Percentiles rank a stretch among this genome's conserved stretches.
Conservation (phyloP, 1,139 yeast species). For the Lodderomyces margitis region DNA sequence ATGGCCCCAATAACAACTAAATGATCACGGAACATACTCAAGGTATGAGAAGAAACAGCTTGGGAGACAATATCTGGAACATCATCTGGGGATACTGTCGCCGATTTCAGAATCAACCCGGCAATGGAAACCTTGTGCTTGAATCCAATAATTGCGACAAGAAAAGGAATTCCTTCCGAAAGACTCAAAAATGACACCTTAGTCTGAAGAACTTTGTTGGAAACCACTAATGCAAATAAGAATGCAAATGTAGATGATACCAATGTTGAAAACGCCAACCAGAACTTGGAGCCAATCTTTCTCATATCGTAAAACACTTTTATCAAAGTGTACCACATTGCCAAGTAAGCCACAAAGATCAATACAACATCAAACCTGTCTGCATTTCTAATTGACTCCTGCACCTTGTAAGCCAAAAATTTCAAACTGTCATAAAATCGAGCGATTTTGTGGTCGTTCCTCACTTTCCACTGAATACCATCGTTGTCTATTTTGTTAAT, state of each 20-base stretch:
- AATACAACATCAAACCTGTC: constrained; percentile 84
- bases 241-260: constrained; percentile 85
- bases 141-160: constrained; percentile 91
- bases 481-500: constrained; percentile 33
- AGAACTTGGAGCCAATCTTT: constrained; percentile 76
- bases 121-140: constrained; percentile 83
- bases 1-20: constrained; percentile 73
- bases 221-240: constrained; percentile 72
- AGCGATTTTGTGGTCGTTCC: constrained; percentile 62
- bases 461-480: constrained; percentile 61
- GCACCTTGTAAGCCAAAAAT: constrained; percentile 43
- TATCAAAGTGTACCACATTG: constrained; percentile 85
- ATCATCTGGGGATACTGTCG: constrained; percentile 35
- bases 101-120: constrained; percentile 52
- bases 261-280: constrained; percentile 84
- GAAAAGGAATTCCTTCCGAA: constrained; percentile 90
- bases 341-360: constrained; percentile 78
- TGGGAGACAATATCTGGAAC: constrained; percentile 49
- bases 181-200: constrained; percentile 72
- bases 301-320: constrained; percentile 82
- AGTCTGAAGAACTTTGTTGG: constrained; percentile 52
- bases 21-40: constrained; percentile 77
- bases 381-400: constrained; percentile 64
- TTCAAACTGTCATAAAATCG: constrained; percentile 63
- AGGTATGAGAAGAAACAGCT: constrained; percentile 67